Percentiles rank a stretch among this genome's conserved stretches.
These are phyloP conservation scores for Sordaria brevicollis DNA, from an alignment of 495 filamentous ascomycete species.

Conservation along the genomic window DNA sequence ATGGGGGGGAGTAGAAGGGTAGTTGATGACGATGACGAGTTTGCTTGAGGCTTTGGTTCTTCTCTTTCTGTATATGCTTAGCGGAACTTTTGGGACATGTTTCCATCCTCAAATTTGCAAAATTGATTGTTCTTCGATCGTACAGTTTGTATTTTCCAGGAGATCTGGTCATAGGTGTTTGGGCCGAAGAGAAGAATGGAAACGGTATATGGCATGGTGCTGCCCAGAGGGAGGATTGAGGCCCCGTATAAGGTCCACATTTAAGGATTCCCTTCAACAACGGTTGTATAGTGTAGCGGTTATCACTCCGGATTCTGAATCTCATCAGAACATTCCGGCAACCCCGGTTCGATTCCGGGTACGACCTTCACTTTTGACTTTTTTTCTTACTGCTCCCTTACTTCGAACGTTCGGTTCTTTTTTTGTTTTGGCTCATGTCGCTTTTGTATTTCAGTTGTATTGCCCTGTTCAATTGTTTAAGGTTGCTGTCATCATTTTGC, in stretches of 20 bases:
- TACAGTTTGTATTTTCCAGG: neutral
- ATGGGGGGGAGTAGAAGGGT: constrained; percentile 33
- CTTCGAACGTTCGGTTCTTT: accelerated
- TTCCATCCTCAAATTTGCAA: too few relatives aligned
- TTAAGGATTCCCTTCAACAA: neutral
- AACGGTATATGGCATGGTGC: neutral
- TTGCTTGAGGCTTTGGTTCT: neutral
- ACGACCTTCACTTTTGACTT: constrained; percentile 1
- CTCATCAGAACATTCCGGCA: neutral
- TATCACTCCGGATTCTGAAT: neutral
- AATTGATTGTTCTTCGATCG: too few relatives aligned
- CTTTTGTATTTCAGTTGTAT: neutral
- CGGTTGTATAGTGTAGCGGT: neutral
- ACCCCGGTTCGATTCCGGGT: constrained; percentile 12
- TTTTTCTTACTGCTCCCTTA: neutral
- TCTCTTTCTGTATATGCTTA: neutral
- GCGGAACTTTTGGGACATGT: neutral
- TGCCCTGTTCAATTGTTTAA: neutral
- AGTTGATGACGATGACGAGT: neutral
- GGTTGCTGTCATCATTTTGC: neutral
- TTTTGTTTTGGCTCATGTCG: neutral
- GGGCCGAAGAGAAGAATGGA: neutral
- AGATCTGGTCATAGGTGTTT: neutral
- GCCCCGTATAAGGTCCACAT: neutral
- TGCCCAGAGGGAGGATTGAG: neutral